Conservation (phyloP, 768 basidiomycete genomes). For the Phaeolepiota aurea region DNA sequence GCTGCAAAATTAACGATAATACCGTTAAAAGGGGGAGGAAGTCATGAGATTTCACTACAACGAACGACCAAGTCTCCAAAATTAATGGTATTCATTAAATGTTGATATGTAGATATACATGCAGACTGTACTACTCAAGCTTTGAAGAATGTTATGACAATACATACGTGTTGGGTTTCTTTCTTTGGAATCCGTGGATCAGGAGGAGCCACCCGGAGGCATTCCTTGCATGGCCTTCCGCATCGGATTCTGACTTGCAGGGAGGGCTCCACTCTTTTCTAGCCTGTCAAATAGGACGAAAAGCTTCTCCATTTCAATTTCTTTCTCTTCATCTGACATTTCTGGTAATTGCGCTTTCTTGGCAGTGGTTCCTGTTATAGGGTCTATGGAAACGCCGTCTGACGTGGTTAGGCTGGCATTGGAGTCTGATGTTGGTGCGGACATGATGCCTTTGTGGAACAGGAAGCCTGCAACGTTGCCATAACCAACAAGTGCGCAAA, state of each 20-base stretch:
- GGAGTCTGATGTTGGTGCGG: conserved; percentile 33
- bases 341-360: conserved; percentile 29
- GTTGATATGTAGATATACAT: too few relatives aligned
- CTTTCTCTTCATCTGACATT: conserved; percentile 96
- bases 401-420: conserved; percentile 24
- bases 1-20: too few relatives aligned
- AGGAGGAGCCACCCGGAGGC: background rate
- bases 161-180: too few relatives aligned
- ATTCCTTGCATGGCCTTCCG: conserved; percentile 53
- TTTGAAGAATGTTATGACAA: too few relatives aligned
- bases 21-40: too few relatives aligned
- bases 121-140: too few relatives aligned
- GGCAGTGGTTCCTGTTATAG: conserved; percentile 74
- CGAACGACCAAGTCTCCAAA: too few relatives aligned
- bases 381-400: conserved; percentile 53
- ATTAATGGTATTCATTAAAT: too few relatives aligned
- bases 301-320: conserved; percentile 84
- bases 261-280: conserved; percentile 65
- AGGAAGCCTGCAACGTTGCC: conserved; percentile 94
- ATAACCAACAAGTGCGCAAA: conserved; percentile 83
- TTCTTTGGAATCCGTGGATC: too few relatives aligned
- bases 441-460: conserved; percentile 82
- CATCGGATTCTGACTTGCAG: conserved; percentile 61
- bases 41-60: too few relatives aligned
- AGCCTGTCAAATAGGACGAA: conserved; percentile 89